Percentiles rank a stretch among this genome's conserved stretches.
Evolutionary conservation across 2,329 filamentous ascomycete genomes (phyloP).

Genomic region (Fusarium xyrophilum): DNA sequence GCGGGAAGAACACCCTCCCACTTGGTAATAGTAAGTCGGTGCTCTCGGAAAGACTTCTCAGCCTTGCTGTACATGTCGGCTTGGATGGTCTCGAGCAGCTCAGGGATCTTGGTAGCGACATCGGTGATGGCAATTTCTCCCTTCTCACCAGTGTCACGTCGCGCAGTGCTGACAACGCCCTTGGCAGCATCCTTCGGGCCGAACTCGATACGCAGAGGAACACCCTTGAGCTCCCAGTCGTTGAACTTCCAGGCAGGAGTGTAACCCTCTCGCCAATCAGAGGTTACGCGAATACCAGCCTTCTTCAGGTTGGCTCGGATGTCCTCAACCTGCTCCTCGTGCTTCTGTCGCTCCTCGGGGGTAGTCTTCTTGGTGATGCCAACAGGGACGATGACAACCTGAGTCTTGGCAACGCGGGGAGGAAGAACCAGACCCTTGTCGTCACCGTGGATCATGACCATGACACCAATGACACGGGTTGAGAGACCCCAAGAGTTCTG

Average conservation of each 20-base stretch:
- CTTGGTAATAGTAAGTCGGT: slow-evolving; percentile 80
- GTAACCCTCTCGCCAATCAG: slow-evolving; percentile 89
- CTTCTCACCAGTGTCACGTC: slow-evolving; percentile 88
- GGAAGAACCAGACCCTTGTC: slow-evolving; percentile 94
- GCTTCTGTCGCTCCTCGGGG: slow-evolving; percentile 77
- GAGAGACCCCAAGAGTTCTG: slow-evolving; percentile 99
- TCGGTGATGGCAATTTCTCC: slow-evolving; percentile 77
- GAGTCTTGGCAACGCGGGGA: slow-evolving; percentile 84
- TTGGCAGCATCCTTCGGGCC: slow-evolving; percentile 93
- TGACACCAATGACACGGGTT: slow-evolving; percentile 95
- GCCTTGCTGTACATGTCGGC: slow-evolving; percentile 80
- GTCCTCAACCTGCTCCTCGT: slow-evolving; percentile 77
- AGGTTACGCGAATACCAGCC: slow-evolving; percentile 77
- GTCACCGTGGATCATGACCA: slow-evolving; percentile 98
- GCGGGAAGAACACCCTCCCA: slow-evolving; percentile 93
- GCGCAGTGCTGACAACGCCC: slow-evolving; percentile 81
- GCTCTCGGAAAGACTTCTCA: slow-evolving; percentile 76
- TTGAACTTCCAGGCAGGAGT: slow-evolving; percentile 98
- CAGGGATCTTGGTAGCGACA: slow-evolving; percentile 74
- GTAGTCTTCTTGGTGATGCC: slow-evolving; percentile 89
- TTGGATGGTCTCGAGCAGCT: slow-evolving; percentile 89
- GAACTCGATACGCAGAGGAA: slow-evolving; percentile 92
- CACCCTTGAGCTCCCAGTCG: slow-evolving; percentile 96
- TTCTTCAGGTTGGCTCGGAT: slow-evolving; percentile 73
- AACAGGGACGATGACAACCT: slow-evolving; percentile 88